Evolutionary conservation across 306 rosid genomes (phyloP).

Genomic region (Casuarina cunninghamiana): DNA sequence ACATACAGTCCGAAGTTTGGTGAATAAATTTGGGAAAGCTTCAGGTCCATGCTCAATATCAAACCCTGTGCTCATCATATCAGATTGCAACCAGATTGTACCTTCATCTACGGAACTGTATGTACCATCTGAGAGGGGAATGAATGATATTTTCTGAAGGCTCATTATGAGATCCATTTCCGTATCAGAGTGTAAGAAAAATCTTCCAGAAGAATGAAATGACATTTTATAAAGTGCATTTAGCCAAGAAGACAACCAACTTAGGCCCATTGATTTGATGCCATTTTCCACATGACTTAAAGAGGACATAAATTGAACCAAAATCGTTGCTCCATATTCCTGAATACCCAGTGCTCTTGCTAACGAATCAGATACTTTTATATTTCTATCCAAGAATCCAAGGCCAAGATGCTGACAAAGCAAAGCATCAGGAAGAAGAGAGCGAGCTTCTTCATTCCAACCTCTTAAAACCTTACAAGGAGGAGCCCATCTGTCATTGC

Average conservation of each 20-base stretch:
- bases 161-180: constrained; percentile 43
- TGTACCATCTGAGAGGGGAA: constrained; percentile 93
- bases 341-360: constrained; percentile 77
- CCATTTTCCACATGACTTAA: constrained; percentile 48
- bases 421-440: constrained; percentile 62
- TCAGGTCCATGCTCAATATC: constrained; percentile 57
- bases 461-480: constrained; percentile 91
- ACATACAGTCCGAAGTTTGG: constrained; percentile 68
- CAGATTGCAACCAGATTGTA: constrained; percentile 79
- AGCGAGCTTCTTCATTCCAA: constrained; percentile 74
- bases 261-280: constrained; percentile 56
- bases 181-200: constrained; percentile 37
- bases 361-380: constrained; percentile 59
- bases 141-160: constrained; percentile 55
- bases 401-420: constrained; percentile 79
- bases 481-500: constrained; percentile 63
- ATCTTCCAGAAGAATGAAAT: constrained; percentile 45
- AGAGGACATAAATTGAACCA: constrained; percentile 58
- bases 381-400: constrained; percentile 67
- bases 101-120: constrained; percentile 71
- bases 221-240: constrained; percentile 49
- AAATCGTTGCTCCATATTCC: constrained; percentile 77
- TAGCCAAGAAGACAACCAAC: constrained; percentile 78
- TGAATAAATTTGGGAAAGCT: constrained; percentile 65
- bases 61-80: constrained; percentile 44